Evolutionary conservation across 306 rosid species (phyloP).

Genomic region (Malus fusca): DNA sequence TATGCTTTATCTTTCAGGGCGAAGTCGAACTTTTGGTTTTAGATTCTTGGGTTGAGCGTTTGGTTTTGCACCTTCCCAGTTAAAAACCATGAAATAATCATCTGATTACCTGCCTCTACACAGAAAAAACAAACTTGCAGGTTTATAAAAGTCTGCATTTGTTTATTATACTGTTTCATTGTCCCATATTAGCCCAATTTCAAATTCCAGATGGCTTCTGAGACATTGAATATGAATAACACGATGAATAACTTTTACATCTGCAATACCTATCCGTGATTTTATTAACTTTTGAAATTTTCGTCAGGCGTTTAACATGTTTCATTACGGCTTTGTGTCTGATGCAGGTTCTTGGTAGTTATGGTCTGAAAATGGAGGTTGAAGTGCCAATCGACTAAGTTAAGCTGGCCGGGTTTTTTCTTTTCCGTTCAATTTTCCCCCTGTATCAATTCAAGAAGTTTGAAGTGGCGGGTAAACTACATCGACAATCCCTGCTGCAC

Average conservation of each 20-base stretch:
- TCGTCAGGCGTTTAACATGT: not conserved
- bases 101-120: not conserved
- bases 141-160: not conserved
- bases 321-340: constrained; percentile 3
- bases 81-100: not conserved
- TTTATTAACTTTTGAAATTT: not conserved
- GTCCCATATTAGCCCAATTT: not conserved
- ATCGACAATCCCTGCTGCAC: not conserved
- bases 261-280: not conserved
- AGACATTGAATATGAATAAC: not conserved
- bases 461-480: not conserved
- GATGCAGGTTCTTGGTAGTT: constrained; percentile 58
- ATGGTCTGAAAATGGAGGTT: constrained; percentile 66
- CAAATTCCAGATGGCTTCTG: not conserved
- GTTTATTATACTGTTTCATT: not conserved
- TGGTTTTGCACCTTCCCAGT: not conserved
- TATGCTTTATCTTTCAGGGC: not conserved
- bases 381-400: constrained; percentile 68
- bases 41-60: not conserved
- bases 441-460: constrained; percentile 6
- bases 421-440: not conserved
- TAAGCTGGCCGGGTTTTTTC: not conserved
- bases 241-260: too few species aligned
- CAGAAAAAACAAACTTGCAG: not conserved
- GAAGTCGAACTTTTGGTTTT: not conserved